Conservation (phyloP, 2,329 filamentous ascomycete species). For the Ambrosiella beaveri region DNA sequence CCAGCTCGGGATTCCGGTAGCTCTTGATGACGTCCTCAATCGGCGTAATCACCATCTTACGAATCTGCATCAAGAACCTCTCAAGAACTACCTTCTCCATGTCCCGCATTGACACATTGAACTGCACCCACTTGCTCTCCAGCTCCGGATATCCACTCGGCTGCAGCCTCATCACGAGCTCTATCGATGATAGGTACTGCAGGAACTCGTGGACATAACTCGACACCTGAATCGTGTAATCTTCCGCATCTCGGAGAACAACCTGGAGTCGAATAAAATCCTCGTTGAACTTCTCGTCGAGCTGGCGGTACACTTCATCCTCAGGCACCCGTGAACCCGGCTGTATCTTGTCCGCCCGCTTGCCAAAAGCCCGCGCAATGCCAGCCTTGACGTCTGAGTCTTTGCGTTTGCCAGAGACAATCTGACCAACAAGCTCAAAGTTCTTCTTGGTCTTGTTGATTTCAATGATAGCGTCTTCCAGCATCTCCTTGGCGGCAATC, state of each 20-base stretch:
- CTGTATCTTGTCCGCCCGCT: conserved; percentile 70
- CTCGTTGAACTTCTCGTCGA: conserved; percentile 76
- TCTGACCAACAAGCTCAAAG: conserved; percentile 78
- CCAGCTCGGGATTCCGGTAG: conserved; percentile 67
- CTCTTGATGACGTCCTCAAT: conserved; percentile 63
- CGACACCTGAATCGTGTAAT: conserved; percentile 67
- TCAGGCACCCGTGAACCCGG: conserved; percentile 44
- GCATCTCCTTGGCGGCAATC: conserved; percentile 29
- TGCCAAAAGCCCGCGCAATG: conserved; percentile 75
- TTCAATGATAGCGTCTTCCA: conserved; percentile 55
- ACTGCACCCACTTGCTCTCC: conserved; percentile 86
- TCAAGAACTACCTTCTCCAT: conserved; percentile 68
- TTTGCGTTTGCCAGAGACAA: conserved; percentile 62
- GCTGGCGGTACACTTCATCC: conserved; percentile 62
- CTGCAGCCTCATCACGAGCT: conserved; percentile 57
- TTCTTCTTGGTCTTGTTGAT: conserved; percentile 96
- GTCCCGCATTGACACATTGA: conserved; percentile 74
- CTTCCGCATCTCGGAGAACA: conserved; percentile 83
- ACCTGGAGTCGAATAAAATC: conserved; percentile 88
- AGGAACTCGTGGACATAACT: conserved; percentile 69
- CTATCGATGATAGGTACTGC: conserved; percentile 64
- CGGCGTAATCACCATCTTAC: conserved; percentile 70
- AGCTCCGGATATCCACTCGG: conserved; percentile 64
- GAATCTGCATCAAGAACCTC: conserved; percentile 65
- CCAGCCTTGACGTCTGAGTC: conserved; percentile 76